Evolutionary conservation across 1,139 yeast genomes (phyloP).

Genomic region (Taiozyma onychis): DNA sequence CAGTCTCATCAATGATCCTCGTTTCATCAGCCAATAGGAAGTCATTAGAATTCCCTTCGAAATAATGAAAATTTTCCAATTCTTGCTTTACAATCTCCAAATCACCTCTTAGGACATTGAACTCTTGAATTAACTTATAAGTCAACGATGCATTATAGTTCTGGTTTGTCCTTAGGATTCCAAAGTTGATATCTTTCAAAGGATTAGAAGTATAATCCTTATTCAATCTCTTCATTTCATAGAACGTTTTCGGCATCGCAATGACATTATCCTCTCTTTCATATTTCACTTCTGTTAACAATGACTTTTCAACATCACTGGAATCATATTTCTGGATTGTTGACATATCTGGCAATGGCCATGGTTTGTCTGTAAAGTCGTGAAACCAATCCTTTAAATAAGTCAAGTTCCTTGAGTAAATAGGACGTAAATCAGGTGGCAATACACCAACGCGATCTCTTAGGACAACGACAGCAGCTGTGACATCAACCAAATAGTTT

Average conservation of each 20-base stretch:
- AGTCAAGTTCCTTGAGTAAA: constrained; percentile 60
- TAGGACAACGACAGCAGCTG: constrained; percentile 79
- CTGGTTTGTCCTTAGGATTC: constrained; percentile 42
- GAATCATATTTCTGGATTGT: constrained; percentile 57
- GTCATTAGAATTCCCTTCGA: constrained; percentile 19
- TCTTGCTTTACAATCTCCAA: constrained; percentile 25
- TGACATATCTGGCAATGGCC: constrained; percentile 82
- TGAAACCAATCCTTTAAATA: constrained; percentile 61
- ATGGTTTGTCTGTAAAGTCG: constrained; percentile 35
- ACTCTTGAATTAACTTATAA: constrained; percentile 41
- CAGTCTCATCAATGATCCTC: constrained; percentile 11
- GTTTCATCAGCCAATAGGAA: constrained; percentile 20
- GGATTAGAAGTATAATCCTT: constrained; percentile 69
- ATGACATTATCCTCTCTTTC: constrained; percentile 30
- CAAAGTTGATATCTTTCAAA: constrained; percentile 53
- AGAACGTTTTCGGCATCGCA: constrained; percentile 25
- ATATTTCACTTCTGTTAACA: constrained; percentile 72
- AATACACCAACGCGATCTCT: constrained; percentile 80
- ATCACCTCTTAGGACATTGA: constrained; percentile 27
- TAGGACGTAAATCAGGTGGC: constrained; percentile 76
- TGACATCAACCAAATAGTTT: constrained; percentile 55
- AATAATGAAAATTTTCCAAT: constrained; percentile 22
- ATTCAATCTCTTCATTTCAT: constrained; percentile 59
- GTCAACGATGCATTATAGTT: constrained; percentile 38
- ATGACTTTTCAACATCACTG: constrained; percentile 71